A percentile compares a stretch with the other conserved stretches of the same genome.
These are phyloP conservation scores for Viola pubescens DNA, from an alignment of 441 rosid genomes.

Conservation along the genomic window DNA sequence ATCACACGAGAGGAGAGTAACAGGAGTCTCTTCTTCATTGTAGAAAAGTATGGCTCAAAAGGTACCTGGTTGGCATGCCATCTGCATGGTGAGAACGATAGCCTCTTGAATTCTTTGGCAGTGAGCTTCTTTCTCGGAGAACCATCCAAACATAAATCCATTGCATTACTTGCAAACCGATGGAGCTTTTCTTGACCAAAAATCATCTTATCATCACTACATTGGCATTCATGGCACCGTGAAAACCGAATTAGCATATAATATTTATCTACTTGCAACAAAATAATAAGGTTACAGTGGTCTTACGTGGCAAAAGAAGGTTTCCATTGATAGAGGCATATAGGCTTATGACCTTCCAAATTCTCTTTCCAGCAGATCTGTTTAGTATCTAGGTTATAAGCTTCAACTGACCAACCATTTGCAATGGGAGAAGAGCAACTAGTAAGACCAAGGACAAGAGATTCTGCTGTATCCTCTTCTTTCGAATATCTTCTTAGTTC, in stretches of 20 bases:
- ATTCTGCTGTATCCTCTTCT: conserved; percentile 19
- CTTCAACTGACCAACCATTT: conserved; percentile 52
- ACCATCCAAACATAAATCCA: conserved; percentile 64
- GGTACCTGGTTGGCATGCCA: conserved; percentile 68
- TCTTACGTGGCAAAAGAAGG: conserved; percentile 39
- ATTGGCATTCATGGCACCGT: conserved; percentile 16
- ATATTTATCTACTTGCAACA: conserved; percentile 5
- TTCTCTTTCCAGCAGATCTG: conserved; percentile 69
- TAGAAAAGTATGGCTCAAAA: not conserved
- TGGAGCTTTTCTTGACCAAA: conserved; percentile 37
- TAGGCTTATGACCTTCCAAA: conserved; percentile 25
- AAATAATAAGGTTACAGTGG: conserved; percentile 5
- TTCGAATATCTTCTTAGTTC: conserved; percentile 10
- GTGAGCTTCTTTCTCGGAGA: conserved; percentile 55
- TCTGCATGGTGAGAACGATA: conserved; percentile 59
- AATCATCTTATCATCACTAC: conserved; percentile 45
- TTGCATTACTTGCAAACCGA: conserved; percentile 41
- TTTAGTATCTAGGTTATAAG: conserved; percentile 37
- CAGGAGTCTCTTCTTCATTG: not conserved
- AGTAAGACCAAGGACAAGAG: conserved; percentile 41
- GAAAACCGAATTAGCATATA: not conserved
- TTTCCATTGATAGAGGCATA: conserved; percentile 66
- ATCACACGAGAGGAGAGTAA: not conserved
- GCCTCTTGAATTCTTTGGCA: conserved; percentile 48
- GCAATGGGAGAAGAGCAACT: conserved; percentile 65